Percentiles rank a stretch among this genome's conserved stretches.
phyloP scores from a whole-genome alignment of 495 filamentous ascomycete species.

The Neurospora discreta region DNA sequence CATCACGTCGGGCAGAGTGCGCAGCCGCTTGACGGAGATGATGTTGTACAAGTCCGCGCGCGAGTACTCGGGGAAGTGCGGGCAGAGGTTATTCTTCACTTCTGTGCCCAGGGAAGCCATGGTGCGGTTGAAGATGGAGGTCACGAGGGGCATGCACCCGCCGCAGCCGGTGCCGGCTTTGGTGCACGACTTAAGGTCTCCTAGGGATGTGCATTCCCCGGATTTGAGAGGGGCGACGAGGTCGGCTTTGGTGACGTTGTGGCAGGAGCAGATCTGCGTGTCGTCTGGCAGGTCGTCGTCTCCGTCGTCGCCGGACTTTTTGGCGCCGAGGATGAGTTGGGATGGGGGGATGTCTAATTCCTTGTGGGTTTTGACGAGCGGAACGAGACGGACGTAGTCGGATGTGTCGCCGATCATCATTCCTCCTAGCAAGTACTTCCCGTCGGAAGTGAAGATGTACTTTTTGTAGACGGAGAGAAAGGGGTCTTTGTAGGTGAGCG shows the following conservation, averaged over 20 bases:
- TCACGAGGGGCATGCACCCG: conserved; percentile 87
- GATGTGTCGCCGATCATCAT: conserved; percentile 98
- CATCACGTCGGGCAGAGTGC: conserved; percentile 75
- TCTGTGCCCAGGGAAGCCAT: conserved; percentile 87
- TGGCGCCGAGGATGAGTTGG: conserved; percentile 80
- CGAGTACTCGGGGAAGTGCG: conserved; percentile 69
- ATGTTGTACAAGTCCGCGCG: conserved; percentile 88
- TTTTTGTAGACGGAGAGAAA: conserved; percentile 96
- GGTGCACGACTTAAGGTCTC: conserved; percentile 84
- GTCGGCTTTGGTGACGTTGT: conserved; percentile 90
- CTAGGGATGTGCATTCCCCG: conserved; percentile 75
- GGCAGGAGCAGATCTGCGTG: conserved; percentile 90
- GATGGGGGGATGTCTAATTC: conserved; percentile 71
- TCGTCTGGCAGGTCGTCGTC: conserved; percentile 52
- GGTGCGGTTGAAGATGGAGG: conserved; percentile 85
- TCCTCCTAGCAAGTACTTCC: conserved; percentile 84
- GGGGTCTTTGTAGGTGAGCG: conserved; percentile 85
- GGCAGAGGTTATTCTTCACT: conserved; percentile 79
- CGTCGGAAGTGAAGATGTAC: conserved; percentile 85
- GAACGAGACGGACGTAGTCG: conserved; percentile 89
- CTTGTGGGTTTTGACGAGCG: conserved; percentile 87
- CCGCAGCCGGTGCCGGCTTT: conserved; percentile 93
- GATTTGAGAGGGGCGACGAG: conserved; percentile 64
- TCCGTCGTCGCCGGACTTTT: conserved; percentile 23
- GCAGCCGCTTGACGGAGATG: conserved; percentile 69